Evolutionary conservation across 1,139 yeast species (phyloP), one percentile per base, ranked within the genome.

Genomic region (Nakaseomyces delphensis): DNA sequence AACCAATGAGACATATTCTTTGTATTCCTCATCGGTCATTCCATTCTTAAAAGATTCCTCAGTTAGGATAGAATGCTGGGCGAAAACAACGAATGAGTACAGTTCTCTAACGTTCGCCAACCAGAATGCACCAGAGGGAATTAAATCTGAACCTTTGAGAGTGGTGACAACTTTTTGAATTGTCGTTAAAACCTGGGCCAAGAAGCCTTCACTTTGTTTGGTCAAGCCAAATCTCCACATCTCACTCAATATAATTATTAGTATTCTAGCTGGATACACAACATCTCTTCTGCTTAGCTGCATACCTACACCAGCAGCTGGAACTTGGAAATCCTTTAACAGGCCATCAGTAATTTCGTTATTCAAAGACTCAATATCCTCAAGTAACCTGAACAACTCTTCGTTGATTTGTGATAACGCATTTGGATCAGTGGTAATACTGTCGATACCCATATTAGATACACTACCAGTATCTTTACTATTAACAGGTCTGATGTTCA

Each of bases 211-310:
- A 57, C 93, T 79, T 64, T 89, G 96, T 54, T 83, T 81, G 30
- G 96, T 87, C 56, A 87, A 74, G 2, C 98, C 97, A 45, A 89
- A 72, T 65, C 97, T 77, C 99, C 99, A 91, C 98, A 91, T 87
- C 64, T 93, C 98, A 56, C 95, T 82, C 48, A 91, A 73, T 36
- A 91, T 83, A 51, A 93, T 83, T 54, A 91, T 89, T 55, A 91
- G 81, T 49, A 91, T 85, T 69, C 96, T 81, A 2, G 97, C 94
- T 35, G 98, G 99, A 79, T 87, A 91, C 43, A 91, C 72, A 29
- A 91, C 95, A 63, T 93, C 98, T 62, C 89, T 86, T 57, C 87
- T 75, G 13, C 93, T 79, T 51, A 86, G 72, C 59, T 83, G 87
- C 37, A 85, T 80, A 41, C 87, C 85, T 15, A 77, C 77, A 52